phyloP scores from a whole-genome alignment of 2,329 filamentous ascomycete species.

The Ambrosiella cleistominuta region DNA sequence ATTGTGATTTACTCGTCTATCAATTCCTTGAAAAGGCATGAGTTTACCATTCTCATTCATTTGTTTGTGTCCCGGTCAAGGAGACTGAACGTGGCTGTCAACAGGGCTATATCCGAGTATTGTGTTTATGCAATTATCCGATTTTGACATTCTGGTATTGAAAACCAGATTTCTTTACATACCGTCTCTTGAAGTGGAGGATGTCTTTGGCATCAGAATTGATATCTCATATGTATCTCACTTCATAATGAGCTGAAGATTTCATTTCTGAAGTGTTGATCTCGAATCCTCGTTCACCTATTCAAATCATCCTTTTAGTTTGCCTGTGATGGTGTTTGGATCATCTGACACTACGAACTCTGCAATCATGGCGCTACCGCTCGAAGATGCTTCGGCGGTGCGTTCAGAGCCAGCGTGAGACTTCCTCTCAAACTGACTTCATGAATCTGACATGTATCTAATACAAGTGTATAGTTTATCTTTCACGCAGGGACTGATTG shows the following conservation, averaged over 20 bases:
- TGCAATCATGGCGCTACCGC: slow-evolving; percentile 10
- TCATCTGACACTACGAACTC: slow-evolving; percentile 1
- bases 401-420: slow-evolving; percentile 30
- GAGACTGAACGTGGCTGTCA: neutral
- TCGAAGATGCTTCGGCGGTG: slow-evolving; percentile 12
- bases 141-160: neutral
- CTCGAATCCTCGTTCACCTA: neutral
- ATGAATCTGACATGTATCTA: neutral
- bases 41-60: neutral
- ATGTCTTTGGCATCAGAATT: neutral
- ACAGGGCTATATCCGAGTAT: neutral
- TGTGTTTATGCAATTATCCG: neutral
- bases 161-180: neutral
- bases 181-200: neutral
- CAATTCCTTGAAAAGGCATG: neutral
- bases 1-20: no score
- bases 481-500: slow-evolving; percentile 82
- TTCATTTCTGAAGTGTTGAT: neutral
- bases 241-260: neutral
- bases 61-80: neutral
- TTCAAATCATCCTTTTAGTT: neutral
- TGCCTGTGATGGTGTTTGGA: slow-evolving; percentile 9
- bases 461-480: slow-evolving; percentile 41
- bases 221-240: neutral
- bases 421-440: neutral